Evolutionary conservation across 768 basidiomycete genomes (phyloP), one percentile per base, ranked within the genome.

Genomic region (Hemileccinum impolitum): DNA sequence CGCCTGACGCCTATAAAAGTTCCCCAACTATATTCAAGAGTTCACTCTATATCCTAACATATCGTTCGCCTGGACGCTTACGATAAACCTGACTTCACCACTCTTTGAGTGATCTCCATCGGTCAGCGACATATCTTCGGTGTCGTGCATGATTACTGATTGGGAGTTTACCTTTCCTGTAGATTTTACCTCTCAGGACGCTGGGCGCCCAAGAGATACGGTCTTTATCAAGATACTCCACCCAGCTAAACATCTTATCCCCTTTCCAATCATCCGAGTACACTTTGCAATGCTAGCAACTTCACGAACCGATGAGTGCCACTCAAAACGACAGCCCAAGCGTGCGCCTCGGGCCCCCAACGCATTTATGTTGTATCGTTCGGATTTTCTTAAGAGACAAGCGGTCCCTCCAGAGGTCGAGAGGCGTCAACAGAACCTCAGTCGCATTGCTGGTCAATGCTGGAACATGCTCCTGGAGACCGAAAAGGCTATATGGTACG

Each of bases 281-380:
- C 19, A n/a, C 26, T 23, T 25, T 9, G 30, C 39, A 6, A 54
- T 60, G 48, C 38, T 40, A 26, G 32, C 47, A n/a, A 35, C 53
- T 23, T 36, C 54, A n/a, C 45, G 51, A 5, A 45, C 25, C 39
- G 28, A 50, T 2, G 31, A 50, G 39, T 25, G 50, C 47, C 42
- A 28, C 39, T 55, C 48, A 28, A 38, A 31, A 39, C 21, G 39
- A 39, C 14, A 37, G 48, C n/a, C 45, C 14, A 55, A 62, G 36
- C 72, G 72, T 39, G 71, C 75, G 17, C 73, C 75, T 28, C 72
- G 80, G 7, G 75, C 81, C 0, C 62, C 77, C 13, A 81, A 82
- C 58, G 78, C 81, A 13, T 82, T 82, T 63, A 77, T 82, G 54
- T 65, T 82, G 42, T 82, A 75, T 64, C 72, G 81, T 37, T 77